Conservation (phyloP, 495 filamentous ascomycete species). For the Podospora tetraspora region DNA sequence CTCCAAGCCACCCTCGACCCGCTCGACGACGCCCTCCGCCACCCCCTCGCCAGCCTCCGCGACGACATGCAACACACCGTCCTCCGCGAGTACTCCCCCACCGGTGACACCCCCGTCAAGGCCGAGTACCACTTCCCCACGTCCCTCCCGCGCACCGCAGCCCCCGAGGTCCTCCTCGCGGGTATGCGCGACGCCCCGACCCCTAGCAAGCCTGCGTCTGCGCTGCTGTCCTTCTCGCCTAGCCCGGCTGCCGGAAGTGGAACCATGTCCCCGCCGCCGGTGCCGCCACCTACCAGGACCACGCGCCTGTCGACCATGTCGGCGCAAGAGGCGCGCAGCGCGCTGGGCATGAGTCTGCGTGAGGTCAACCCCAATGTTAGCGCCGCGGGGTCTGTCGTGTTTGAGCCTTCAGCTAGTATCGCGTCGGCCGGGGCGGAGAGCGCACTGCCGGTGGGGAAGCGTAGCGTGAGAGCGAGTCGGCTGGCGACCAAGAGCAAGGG, state of each 20-base stretch:
- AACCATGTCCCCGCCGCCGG: neutral
- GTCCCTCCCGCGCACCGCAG: slow-evolving; percentile 66
- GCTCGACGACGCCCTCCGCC: slow-evolving; percentile 54
- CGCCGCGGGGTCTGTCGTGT: slow-evolving; percentile 19
- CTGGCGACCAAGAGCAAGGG: slow-evolving; percentile 42
- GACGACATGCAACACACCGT: slow-evolving; percentile 53
- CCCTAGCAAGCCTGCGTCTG: slow-evolving; percentile 23
- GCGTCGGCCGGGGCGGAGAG: slow-evolving; percentile 18
- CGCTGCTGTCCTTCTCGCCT: neutral
- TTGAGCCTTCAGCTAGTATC: slow-evolving; percentile 30
- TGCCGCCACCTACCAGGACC: neutral
- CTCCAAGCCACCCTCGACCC: slow-evolving; percentile 54
- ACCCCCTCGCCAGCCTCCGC: slow-evolving; percentile 65
- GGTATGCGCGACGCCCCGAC: slow-evolving; percentile 42
- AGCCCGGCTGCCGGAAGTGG: neutral
- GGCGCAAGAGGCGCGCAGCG: neutral
- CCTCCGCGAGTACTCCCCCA: slow-evolving; percentile 73
- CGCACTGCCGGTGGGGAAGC: slow-evolving; percentile 45
- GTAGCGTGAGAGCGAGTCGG: slow-evolving; percentile 45
- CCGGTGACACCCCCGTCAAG: slow-evolving; percentile 81
- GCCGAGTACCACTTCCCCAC: slow-evolving; percentile 69
- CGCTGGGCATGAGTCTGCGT: slow-evolving; percentile 33
- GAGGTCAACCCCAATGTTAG: slow-evolving; percentile 44
- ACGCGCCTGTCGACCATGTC: slow-evolving; percentile 15
- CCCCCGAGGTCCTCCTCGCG: slow-evolving; percentile 62